phyloP scores from a whole-genome alignment of 306 rosid species.

The Malus asiatica region DNA sequence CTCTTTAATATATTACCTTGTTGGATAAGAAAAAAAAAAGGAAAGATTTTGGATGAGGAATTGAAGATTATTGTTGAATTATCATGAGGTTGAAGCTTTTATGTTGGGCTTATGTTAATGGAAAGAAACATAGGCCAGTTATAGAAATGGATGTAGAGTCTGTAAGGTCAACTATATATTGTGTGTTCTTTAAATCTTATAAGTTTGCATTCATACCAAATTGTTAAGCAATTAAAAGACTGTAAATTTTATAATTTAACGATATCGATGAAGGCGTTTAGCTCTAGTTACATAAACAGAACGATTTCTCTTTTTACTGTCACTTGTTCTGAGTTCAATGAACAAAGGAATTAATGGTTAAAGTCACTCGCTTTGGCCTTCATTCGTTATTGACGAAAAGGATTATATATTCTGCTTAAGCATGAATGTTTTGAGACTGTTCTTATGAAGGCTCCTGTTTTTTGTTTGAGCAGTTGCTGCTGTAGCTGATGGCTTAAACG shows the following conservation, averaged over 20 bases:
- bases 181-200: neutral
- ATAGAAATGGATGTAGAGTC: neutral
- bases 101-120: neutral
- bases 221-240: neutral
- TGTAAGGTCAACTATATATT: conserved; percentile 8
- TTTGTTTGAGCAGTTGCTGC: conserved; percentile 71
- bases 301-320: neutral
- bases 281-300: neutral
- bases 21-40: neutral
- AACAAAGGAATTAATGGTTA: neutral
- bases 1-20: neutral
- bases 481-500: conserved; percentile 87
- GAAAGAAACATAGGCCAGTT: neutral
- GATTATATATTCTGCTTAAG: neutral
- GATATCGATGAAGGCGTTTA: neutral
- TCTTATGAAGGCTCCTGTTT: neutral
- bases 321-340: neutral
- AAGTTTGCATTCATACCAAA: neutral
- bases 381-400: neutral
- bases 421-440: neutral
- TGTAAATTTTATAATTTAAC: neutral
- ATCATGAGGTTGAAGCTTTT: neutral
- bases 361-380: neutral
- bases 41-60: neutral
- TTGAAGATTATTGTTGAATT: neutral